These are phyloP conservation scores for Agrocybe pediades DNA, from an alignment of 768 basidiomycete species.

Conservation along the genomic window DNA sequence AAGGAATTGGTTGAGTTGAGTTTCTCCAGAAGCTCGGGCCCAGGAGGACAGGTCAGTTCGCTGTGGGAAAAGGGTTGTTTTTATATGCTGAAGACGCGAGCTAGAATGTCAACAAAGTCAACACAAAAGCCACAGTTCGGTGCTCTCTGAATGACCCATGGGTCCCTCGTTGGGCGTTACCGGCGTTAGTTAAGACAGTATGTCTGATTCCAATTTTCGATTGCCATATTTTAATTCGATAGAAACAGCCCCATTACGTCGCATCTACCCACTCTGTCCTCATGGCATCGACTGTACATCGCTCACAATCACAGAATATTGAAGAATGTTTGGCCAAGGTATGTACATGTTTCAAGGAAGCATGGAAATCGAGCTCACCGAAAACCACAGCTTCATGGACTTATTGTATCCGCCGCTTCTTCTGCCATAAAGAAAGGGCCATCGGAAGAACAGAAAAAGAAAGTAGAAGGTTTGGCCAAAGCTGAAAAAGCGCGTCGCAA, in stretches of 20 bases:
- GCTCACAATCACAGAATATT: constrained; percentile 79
- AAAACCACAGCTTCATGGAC: constrained; percentile 49
- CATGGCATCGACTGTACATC: constrained; percentile 66
- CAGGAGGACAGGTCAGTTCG: constrained; percentile 75
- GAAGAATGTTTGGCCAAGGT: constrained; percentile 75
- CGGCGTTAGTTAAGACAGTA: constrained; percentile 12
- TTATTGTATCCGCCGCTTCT: constrained; percentile 51
- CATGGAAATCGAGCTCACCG: constrained; percentile 3
- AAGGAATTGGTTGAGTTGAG: constrained; percentile 58
- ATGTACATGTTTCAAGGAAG: not conserved
- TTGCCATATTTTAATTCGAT: constrained; percentile 18
- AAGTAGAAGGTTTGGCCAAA: constrained; percentile 45
- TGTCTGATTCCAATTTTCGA: not conserved
- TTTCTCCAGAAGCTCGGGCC: constrained; percentile 81
- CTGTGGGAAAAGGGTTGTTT: not conserved
- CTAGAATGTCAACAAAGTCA: constrained; percentile 89
- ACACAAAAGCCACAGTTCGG: constrained; percentile 73
- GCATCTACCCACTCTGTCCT: constrained; percentile 70
- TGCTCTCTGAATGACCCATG: constrained; percentile 50
- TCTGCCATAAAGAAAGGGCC: constrained; percentile 52
- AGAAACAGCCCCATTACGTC: constrained; percentile 28
- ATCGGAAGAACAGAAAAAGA: constrained; percentile 55
- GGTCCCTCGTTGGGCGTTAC: constrained; percentile 19
- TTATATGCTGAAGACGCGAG: not conserved
- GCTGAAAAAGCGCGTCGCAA: constrained; percentile 49